Base-by-base conservation (phyloP, 2,329 filamentous ascomycete genomes). In the Zalaria sp. region DNA sequence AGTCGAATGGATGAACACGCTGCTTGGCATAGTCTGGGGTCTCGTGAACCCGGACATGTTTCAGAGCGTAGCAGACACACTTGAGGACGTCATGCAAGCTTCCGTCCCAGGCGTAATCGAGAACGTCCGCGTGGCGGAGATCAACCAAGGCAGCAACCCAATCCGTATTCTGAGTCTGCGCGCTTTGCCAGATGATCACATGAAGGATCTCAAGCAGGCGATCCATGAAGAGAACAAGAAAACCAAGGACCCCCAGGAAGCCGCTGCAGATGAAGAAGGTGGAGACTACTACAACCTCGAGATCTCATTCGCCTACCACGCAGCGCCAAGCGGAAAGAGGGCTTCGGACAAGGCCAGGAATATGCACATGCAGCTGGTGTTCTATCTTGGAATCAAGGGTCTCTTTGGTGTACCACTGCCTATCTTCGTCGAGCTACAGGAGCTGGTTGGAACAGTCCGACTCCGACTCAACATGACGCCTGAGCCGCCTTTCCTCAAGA, bases 11-110 rank as follows among this genome's bases (percentile, higher is more conserved):
- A 81, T 98, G 74, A 98, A 98, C 59, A 88, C 84, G 0, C 75
- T 91, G 39, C 62, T 96, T 3, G 76, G 75, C 2, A 75, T 94
- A 35, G 72, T 91, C 35, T 98, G 91, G 91, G 83, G 85, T 1
- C 67, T 96, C 3, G 79, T 95, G 48, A 93, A 96, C 55, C 89
- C 91, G 0, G 89, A 96, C 35, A 93, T 96, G 83, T 91, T 98
- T 59, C 69, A 77, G n/a, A 76, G 77, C 4, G 75, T 95, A 5
- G 88, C 88, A n/a, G 91, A 96, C 57, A 95, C 84, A 8, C 73
- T 91, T 4, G 84, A 91, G 62, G 89, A 96, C 58, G 83, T 96
- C 50, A 96, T 96, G 89, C 87, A 93, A 58, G 89, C 88, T 18
- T 94, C 86, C 0, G 83, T 95, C 0, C 91, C 91, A 0, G 79